Base-by-base conservation (phyloP, 768 basidiomycete genomes). In the Psilocybe cubensis region DNA sequence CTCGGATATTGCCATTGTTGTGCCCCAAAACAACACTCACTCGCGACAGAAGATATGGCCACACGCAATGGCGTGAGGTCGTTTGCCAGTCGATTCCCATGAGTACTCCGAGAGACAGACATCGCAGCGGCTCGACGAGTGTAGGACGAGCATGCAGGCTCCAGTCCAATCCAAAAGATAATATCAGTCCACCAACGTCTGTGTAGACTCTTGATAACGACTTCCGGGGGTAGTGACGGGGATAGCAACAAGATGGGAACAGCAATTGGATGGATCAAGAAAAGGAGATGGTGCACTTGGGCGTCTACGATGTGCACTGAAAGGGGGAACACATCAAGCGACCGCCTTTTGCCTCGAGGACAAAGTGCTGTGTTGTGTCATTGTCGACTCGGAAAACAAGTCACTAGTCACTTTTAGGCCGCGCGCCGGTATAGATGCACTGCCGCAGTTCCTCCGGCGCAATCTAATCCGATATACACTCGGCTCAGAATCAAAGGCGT, bases 21-120 rank as follows among this genome's bases (percentile, higher is more conserved):
- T n/a, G n/a, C n/a, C n/a, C n/a, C n/a, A n/a, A n/a, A n/a, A 23
- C 20, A 47, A 50, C 3, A 79, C 87, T 68, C 67, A 89, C 89
- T 74, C 70, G 66, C 76, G 76, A 68, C 89, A 91, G 75, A 91
- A 91, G 33, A 89, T 81, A 70, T 91, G 88, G 35, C 90, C 90
- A 65, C 90, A 92, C 27, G 85, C 81, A 60, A 92, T 90, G 11
- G 83, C 86, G 69, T 88, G 83, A 4, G 89, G 89, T 45, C 81
- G 75, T 64, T 79, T 79, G 40, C 74, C 70, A 35, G 77, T 69
- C 23, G 75, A 76, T 38, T 81, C 74, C 73, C 82, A 84, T 41
- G 79, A 71, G 68, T 89, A 89, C 24, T 76, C 72, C 54, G 88
- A 86, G 58, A 89, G 75, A 70, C 90, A 92, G 63, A 92, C 84